Evolutionary conservation across 2,329 filamentous ascomycete genomes (phyloP), one percentile per base, ranked within the genome.

Genomic region (Raffaelea ambrosiae): DNA sequence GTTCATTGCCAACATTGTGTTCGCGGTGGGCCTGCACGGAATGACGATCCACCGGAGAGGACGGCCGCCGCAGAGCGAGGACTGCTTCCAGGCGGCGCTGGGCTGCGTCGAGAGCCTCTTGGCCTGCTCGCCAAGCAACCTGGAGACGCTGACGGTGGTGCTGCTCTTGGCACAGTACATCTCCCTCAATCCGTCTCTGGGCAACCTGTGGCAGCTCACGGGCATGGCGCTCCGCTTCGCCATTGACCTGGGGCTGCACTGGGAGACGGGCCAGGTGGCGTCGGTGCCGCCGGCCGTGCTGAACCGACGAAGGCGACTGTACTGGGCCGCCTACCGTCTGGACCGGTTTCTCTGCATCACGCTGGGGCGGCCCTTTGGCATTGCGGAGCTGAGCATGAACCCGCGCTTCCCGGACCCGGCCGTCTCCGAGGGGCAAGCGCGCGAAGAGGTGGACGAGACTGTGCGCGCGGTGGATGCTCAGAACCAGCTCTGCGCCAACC

Each of bases 201-300:
- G 62, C 10, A 63, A 58, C 48, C 44, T 64, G 22, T 64, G 61
- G 62, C 61, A 63, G 48, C 47, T 64, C 38, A 61, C 54, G n/a
- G 61, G 62, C 13, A 58, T 59, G 51, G 61, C 61, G 19, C 49
- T 64, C 43, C 57, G 62, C 4, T 48, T 63, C 18, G 61, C 58
- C 43, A 57, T 63, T 36, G 61, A 63, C 33, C 54, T 61, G 5
- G 62, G 60, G 11, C 48, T 64, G 22, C 61, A 64, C 46, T 63
- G 59, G 60, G 61, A 63, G 52, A 58, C 54, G 19, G 51, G 54
- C 20, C 51, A 51, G n/a, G 47, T 54, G 10, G 38, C 38, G 16
- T 40, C 38, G 40, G 31, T 33, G 31, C 16, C 31, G 31, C 31
- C 31, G 16, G 38, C 46, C 3, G 22, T 58, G 19, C 44, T 63